Evolutionary conservation across 2,329 filamentous ascomycete species (phyloP).

Genomic region (Triangularia verruculosa): DNA sequence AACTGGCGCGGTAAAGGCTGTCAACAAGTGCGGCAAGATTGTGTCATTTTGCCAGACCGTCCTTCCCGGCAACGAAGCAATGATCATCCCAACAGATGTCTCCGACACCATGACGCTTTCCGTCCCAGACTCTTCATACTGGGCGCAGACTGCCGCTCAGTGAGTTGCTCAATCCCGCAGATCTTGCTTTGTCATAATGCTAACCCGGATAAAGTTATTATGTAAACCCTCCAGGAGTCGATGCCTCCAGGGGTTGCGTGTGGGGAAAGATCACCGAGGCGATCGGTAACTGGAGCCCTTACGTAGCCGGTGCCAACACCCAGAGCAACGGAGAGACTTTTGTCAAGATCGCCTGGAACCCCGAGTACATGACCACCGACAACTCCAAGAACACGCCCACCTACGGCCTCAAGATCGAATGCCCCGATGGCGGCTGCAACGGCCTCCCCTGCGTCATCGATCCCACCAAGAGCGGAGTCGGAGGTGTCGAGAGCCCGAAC

Average conservation of each 20-base stretch:
- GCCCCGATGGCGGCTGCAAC: slow-evolving; percentile 62
- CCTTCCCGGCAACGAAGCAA: slow-evolving; percentile 74
- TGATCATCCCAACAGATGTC: slow-evolving; percentile 77
- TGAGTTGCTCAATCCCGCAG: slow-evolving; percentile 43
- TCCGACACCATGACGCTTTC: slow-evolving; percentile 57
- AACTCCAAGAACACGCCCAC: slow-evolving; percentile 57
- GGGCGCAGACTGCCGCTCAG: slow-evolving; percentile 71
- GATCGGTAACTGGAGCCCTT: slow-evolving; percentile 74
- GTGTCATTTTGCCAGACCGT: slow-evolving; percentile 79
- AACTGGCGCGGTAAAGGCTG: slow-evolving; percentile 60
- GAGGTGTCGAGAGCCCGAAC: slow-evolving; percentile 56
- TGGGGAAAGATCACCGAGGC: slow-evolving; percentile 65
- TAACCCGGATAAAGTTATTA: slow-evolving; percentile 57
- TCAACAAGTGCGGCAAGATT: slow-evolving; percentile 61
- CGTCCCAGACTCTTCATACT: slow-evolving; percentile 68
- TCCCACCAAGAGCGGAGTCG: slow-evolving; percentile 52
- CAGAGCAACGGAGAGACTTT: slow-evolving; percentile 63
- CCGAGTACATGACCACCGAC: slow-evolving; percentile 60
- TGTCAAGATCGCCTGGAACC: slow-evolving; percentile 75
- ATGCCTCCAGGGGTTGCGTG: slow-evolving; percentile 59
- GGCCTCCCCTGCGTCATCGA: slow-evolving; percentile 74
- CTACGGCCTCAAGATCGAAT: slow-evolving; percentile 69
- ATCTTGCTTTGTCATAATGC: slow-evolving; percentile 8
- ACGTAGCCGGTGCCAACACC: slow-evolving; percentile 73
- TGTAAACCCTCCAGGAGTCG: slow-evolving; percentile 70